Percentiles rank a stretch among this genome's conserved stretches.
These are phyloP conservation scores for Coemansia sp. DNA, from an alignment of 192 early-diverging fungal genomes.

Conservation along the genomic window DNA sequence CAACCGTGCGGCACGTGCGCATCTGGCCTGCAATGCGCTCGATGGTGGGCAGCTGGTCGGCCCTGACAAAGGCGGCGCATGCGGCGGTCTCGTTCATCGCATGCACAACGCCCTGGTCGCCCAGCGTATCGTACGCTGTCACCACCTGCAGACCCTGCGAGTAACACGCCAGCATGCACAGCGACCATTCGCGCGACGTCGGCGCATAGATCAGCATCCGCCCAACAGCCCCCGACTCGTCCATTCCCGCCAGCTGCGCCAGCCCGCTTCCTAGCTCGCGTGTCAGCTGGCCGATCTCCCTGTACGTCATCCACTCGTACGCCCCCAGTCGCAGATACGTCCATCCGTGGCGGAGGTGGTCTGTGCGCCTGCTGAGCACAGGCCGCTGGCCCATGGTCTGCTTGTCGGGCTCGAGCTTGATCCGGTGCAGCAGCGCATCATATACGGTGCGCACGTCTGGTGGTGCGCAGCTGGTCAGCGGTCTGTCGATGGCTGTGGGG, in stretches of 20 bases:
- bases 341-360: constrained; percentile 58
- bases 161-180: constrained; percentile 55
- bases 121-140: constrained; percentile 84
- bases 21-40: constrained; percentile 13
- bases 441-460: constrained; percentile 65
- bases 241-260: constrained; percentile 60
- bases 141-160: constrained; percentile 73
- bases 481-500: constrained; percentile 14
- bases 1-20: constrained; percentile 48
- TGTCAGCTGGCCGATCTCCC: constrained; percentile 60
- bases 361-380: constrained; percentile 61
- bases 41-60: constrained; percentile 53
- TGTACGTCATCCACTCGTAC: constrained; percentile 83
- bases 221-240: too few species aligned
- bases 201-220: constrained; percentile 68
- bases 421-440: constrained; percentile 66
- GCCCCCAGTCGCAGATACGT: constrained; percentile 74
- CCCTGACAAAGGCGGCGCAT: constrained; percentile 60
- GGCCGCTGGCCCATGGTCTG: constrained; percentile 71
- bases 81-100: constrained; percentile 84
- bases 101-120: constrained; percentile 78
- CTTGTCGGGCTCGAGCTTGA: constrained; percentile 57
- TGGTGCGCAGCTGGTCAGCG: constrained; percentile 32
- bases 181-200: constrained; percentile 58
- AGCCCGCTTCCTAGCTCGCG: constrained; percentile 72